Conservation (phyloP, 2,329 filamentous ascomycete genomes). For the Trichoderma koningii region DNA sequence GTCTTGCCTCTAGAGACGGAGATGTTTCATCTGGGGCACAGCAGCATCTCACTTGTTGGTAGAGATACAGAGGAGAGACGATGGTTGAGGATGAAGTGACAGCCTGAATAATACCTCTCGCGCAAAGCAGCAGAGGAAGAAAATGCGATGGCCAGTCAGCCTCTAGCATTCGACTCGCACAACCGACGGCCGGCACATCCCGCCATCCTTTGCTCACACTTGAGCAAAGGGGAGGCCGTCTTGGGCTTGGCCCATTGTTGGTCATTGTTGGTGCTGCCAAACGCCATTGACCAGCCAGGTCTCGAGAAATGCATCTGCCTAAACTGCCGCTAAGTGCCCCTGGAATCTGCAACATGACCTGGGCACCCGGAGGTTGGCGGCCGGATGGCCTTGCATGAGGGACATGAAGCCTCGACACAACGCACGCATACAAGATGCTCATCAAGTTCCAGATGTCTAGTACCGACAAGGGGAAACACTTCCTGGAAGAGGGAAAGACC, state of each 20-base stretch:
- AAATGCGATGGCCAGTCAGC: background rate
- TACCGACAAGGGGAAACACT: background rate
- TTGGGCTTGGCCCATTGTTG: background rate
- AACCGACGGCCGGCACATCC: constrained; percentile 13
- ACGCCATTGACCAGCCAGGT: background rate
- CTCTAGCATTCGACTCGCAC: background rate
- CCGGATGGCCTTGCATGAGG: background rate
- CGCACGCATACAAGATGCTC: background rate
- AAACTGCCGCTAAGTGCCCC: constrained; percentile 11
- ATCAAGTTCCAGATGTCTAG: background rate
- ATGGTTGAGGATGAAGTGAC: background rate
- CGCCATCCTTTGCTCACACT: background rate
- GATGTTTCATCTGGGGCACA: background rate
- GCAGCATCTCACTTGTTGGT: background rate
- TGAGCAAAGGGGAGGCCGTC: constrained; percentile 9
- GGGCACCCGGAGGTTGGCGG: background rate
- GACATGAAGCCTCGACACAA: background rate
- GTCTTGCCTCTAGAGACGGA: too few relatives aligned
- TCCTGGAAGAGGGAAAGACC: background rate
- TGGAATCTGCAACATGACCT: constrained; percentile 25
- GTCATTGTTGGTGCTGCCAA: background rate
- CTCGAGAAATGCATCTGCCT: background rate
- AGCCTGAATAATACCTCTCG: background rate
- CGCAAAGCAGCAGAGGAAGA: background rate
- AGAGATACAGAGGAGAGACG: too few relatives aligned